Evolutionary conservation across 202 grass and related monocot genomes (phyloP).

Genomic region (Digitaria exilis): DNA sequence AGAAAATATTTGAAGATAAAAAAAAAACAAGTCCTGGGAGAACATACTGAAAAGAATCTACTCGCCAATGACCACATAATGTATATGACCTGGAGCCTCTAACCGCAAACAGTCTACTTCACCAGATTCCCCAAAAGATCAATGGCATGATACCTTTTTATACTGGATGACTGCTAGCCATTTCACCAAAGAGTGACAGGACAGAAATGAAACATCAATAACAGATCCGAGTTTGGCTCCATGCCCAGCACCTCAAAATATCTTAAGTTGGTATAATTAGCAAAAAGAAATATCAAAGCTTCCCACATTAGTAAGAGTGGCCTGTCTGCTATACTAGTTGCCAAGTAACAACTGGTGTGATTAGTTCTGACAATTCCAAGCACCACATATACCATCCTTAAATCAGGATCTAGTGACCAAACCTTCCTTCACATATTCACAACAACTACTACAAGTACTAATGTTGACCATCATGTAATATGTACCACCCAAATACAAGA

Average conservation of each 20-base stretch:
- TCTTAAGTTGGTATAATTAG: not conserved
- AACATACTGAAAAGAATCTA: not conserved
- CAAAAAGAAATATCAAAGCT: not conserved
- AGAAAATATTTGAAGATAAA: not conserved
- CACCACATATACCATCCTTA: not conserved
- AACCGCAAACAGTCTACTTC: not conserved
- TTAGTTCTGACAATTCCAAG: not conserved
- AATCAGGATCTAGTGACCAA: not conserved
- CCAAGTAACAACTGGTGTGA: not conserved
- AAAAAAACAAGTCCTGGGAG: not conserved
- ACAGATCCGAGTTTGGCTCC: not conserved
- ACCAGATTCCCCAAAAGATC: not conserved
- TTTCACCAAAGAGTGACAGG: not conserved
- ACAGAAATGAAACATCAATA: not conserved
- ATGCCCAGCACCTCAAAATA: not conserved
- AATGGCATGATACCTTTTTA: not conserved
- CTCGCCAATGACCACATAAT: not conserved
- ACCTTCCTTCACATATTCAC: not conserved
- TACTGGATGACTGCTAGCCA: not conserved
- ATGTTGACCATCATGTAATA: not conserved
- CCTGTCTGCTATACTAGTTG: not conserved
- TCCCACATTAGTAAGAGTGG: not conserved
- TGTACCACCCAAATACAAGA: not conserved
- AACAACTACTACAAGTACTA: too few species aligned
- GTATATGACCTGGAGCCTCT: not conserved